Evolutionary conservation across 2,329 filamentous ascomycete genomes (phyloP).

Genomic region (Neonectria punicea): DNA sequence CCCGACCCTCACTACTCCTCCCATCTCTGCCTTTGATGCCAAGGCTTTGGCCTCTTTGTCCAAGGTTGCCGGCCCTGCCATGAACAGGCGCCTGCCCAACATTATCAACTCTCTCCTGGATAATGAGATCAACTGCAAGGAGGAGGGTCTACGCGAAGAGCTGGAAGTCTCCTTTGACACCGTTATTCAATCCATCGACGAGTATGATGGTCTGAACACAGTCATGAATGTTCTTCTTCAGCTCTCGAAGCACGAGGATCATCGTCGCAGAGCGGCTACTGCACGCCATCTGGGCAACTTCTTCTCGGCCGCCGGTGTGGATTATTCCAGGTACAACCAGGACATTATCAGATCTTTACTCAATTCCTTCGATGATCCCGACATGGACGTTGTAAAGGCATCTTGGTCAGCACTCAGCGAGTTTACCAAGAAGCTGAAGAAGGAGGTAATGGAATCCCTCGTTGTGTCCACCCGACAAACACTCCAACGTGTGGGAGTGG

Average conservation of each 20-base stretch:
- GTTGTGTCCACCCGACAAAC: conserved; percentile 88
- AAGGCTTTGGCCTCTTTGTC: conserved; percentile 92
- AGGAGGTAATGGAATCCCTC: conserved; percentile 97
- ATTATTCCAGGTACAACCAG: conserved; percentile 96
- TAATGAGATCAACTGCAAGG: conserved; percentile 81
- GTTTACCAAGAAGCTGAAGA: conserved; percentile 88
- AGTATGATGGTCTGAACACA: conserved; percentile 94
- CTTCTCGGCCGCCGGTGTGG: conserved; percentile 81
- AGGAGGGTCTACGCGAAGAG: conserved; percentile 78
- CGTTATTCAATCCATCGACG: conserved; percentile 91
- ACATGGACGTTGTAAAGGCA: conserved; percentile 85
- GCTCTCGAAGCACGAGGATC: conserved; percentile 92
- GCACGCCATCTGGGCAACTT: conserved; percentile 86
- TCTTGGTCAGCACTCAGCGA: conserved; percentile 88
- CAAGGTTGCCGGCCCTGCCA: conserved; percentile 87
- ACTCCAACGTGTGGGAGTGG: conserved; percentile 86
- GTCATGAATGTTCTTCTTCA: conserved; percentile 93
- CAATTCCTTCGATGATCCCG: conserved; percentile 90
- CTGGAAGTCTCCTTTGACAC: conserved; percentile 86
- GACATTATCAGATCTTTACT: conserved; percentile 92
- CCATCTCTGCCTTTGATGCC: conserved; percentile 95
- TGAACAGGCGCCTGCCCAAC: conserved; percentile 88
- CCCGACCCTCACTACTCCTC: conserved; percentile 88
- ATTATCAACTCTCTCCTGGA: conserved; percentile 97
- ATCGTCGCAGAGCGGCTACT: conserved; percentile 81